Evolutionary conservation across 192 early-diverging fungal genomes (phyloP).

Genomic region (Rhizophagus sp.): DNA sequence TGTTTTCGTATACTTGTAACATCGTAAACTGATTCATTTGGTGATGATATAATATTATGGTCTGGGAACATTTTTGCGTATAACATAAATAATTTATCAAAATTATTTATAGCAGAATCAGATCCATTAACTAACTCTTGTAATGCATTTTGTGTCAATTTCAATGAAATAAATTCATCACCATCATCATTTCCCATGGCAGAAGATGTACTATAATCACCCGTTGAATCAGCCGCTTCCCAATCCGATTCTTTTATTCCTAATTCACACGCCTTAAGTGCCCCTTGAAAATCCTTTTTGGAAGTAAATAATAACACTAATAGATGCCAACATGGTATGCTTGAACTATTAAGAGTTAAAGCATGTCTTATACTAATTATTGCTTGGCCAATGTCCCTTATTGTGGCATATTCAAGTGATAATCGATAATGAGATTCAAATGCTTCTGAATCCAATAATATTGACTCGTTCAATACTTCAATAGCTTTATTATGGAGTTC

Average conservation of each 20-base stretch:
- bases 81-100: slow-evolving; percentile 62
- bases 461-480: slow-evolving; percentile 52
- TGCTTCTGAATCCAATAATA: slow-evolving; percentile 47
- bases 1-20: slow-evolving; percentile 30
- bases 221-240: slow-evolving; percentile 34
- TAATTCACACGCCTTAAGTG: slow-evolving; percentile 64
- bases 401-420: slow-evolving; percentile 68
- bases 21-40: slow-evolving; percentile 37
- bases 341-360: slow-evolving; percentile 49
- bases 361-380: slow-evolving; percentile 54
- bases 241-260: slow-evolving; percentile 60
- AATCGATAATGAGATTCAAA: slow-evolving; percentile 68
- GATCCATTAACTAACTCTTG: slow-evolving; percentile 54
- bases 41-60: slow-evolving; percentile 27
- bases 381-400: slow-evolving; percentile 62
- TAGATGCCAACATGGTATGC: slow-evolving; percentile 78
- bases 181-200: slow-evolving; percentile 47
- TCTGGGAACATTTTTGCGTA: slow-evolving; percentile 56
- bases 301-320: slow-evolving; percentile 66
- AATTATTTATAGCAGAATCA: slow-evolving; percentile 52
- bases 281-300: slow-evolving; percentile 64
- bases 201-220: slow-evolving; percentile 22
- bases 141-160: slow-evolving; percentile 62
- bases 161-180: slow-evolving; percentile 59
- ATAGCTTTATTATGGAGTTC: slow-evolving; percentile 62